Percentiles rank a stretch among this genome's conserved stretches.
These are phyloP conservation scores for Flaveria robusta DNA, from an alignment of 129 eudicot species.

Conservation along the genomic window DNA sequence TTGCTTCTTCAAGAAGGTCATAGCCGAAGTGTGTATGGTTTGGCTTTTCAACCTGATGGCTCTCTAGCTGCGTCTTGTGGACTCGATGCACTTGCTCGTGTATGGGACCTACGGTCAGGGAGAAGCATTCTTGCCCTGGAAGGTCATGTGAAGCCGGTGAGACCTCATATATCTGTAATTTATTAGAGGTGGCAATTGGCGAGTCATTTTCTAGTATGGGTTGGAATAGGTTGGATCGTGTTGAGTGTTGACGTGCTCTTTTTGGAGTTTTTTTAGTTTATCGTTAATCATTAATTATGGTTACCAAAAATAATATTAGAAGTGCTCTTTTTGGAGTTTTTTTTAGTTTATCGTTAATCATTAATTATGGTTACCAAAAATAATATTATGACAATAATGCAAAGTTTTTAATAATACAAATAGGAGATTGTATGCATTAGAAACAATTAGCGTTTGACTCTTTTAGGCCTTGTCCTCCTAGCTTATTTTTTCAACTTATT, in stretches of 20 bases:
- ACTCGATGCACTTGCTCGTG: constrained; percentile 93
- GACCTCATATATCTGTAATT: constrained; percentile 6
- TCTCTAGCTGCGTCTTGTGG: constrained; percentile 92
- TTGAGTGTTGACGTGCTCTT: neutral
- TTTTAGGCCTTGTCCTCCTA: neutral
- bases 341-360: neutral
- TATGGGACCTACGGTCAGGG: constrained; percentile 95
- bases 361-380: neutral
- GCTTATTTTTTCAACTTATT: neutral
- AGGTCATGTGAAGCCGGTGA: constrained; percentile 97
- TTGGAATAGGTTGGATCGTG: neutral
- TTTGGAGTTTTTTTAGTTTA: neutral
- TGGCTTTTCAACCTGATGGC: constrained; percentile 87
- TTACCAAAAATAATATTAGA: neutral
- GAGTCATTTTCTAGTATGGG: neutral
- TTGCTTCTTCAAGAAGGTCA: constrained; percentile 97
- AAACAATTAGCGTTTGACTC: neutral
- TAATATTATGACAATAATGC: neutral
- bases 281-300: neutral
- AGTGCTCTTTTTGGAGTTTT: neutral
- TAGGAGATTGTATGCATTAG: neutral
- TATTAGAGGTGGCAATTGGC: neutral
- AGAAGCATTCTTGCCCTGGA: constrained; percentile 90
- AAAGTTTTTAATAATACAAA: neutral
- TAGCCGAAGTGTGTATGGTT: constrained; percentile 89